phyloP scores from a whole-genome alignment of 805 yeast genomes.

The Pichia gijzeniarum region DNA sequence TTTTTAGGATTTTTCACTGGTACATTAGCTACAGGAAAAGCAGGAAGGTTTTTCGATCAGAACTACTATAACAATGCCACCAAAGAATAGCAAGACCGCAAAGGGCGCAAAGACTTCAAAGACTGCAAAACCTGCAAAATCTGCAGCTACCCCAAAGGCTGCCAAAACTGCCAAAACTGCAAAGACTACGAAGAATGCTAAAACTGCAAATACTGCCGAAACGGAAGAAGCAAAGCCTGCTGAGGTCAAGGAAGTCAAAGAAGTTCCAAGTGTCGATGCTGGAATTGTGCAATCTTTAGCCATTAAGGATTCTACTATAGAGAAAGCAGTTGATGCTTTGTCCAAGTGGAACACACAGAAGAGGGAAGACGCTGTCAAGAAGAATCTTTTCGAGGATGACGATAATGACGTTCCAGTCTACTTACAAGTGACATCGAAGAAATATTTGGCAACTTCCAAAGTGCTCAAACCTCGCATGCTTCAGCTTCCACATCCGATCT shows the following conservation, averaged over 20 bases:
- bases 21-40: not conserved
- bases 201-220: not conserved
- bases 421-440: constrained; percentile 59
- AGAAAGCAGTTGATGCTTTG: constrained; percentile 60
- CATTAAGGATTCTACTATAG: constrained; percentile 26
- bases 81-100: constrained; percentile 5
- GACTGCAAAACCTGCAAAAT: not conserved
- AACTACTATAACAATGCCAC: constrained; percentile 3
- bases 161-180: not conserved
- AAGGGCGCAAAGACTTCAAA: not conserved
- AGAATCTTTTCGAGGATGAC: constrained; percentile 57
- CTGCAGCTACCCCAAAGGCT: not conserved
- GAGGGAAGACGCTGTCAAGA: constrained; percentile 18
- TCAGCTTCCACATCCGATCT: constrained; percentile 41
- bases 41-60: too few relatives aligned
- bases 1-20: not conserved
- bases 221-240: not conserved
- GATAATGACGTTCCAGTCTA: constrained; percentile 46
- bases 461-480: constrained; percentile 51
- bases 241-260: not conserved
- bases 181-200: not conserved
- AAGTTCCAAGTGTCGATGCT: not conserved
- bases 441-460: constrained; percentile 53
- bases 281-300: constrained; percentile 11
- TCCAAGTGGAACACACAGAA: constrained; percentile 45